phyloP scores from a whole-genome alignment of 2,329 filamentous ascomycete genomes.

The Pestalotiopsis sp. region DNA sequence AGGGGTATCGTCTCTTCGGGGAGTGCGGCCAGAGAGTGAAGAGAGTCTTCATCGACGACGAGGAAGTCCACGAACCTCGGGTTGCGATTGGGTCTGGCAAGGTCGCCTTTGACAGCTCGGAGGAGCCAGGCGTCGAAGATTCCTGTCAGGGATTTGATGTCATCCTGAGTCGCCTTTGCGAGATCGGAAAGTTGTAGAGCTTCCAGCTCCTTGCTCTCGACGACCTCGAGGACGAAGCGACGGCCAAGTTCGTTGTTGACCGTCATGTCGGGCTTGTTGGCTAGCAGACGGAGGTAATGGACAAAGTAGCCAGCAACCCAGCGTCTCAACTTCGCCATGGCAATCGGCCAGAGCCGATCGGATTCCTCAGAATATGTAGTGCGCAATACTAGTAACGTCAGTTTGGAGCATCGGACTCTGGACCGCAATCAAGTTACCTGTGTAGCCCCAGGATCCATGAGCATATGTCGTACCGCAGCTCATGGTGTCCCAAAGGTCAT shows the following conservation, averaged over 20 bases:
- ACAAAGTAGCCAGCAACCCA: not conserved
- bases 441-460: slow-evolving; percentile 2
- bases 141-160: not conserved
- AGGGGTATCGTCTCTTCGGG: not conserved
- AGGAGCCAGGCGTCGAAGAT: not conserved
- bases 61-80: not conserved
- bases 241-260: not conserved
- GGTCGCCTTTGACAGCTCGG: not conserved
- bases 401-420: not conserved
- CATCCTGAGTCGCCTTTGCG: not conserved
- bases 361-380: not conserved
- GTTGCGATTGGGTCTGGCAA: not conserved
- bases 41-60: not conserved
- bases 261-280: not conserved
- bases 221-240: not conserved
- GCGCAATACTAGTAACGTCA: not conserved
- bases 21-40: not conserved
- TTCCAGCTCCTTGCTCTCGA: slow-evolving; percentile 3
- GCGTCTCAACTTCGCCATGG: not conserved
- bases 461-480: not conserved
- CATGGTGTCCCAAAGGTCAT: not conserved
- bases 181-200: not conserved
- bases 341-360: not conserved
- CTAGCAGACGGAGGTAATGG: not conserved
- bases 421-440: not conserved